Evolutionary conservation across 345 rosid genomes (phyloP), one percentile per base, ranked within the genome.

Genomic region (Hibiscus syriacus): DNA sequence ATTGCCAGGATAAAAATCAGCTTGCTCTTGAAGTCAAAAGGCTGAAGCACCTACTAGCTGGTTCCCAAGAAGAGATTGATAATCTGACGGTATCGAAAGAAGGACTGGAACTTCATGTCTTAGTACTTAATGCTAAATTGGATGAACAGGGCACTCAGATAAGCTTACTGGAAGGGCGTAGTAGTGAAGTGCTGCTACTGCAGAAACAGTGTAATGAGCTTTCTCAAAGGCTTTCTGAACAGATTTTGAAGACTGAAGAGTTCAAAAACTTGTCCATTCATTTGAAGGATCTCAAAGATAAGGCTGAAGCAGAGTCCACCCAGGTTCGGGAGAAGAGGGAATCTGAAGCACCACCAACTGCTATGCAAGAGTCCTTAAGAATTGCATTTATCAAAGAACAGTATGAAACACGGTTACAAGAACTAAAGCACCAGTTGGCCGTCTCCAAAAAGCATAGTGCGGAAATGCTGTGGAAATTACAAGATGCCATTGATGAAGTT

Each of bases 301-400:
- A 84, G 80, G 89, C 95, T 68, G 91, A 94, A n/a, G 82, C 80
- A 16, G 96, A 90, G 76, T 73, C 74, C 73, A 66, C 30, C 50
- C 84, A 76, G 65, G 87, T 88, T 50, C 80, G 76, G 67, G 87
- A 84, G 58, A 87, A 84, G 73, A 75, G 77, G 41, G 87, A 79
- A 23, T 70, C 77, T 75, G 84, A 79, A 71, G 81, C 81, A 27
- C 80, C 85, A 23, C 69, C 92, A 27, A 80, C 73, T 68, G 88
- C 87, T 43, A 79, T 81, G 82, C 97, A 89, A 66, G 99, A 94
- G 71, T 90, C 99, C 23, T 78, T 94, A 82, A 90, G 99, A 81
- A 89, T 93, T 80, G 95, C 88, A 61, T 93, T 93, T 78, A 87
- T 93, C 79, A 93, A 87, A 82, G 99, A 87, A 76, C 97, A 94